These are phyloP conservation scores for Suillus decipiens DNA, from an alignment of 768 basidiomycete genomes.

Conservation along the genomic window DNA sequence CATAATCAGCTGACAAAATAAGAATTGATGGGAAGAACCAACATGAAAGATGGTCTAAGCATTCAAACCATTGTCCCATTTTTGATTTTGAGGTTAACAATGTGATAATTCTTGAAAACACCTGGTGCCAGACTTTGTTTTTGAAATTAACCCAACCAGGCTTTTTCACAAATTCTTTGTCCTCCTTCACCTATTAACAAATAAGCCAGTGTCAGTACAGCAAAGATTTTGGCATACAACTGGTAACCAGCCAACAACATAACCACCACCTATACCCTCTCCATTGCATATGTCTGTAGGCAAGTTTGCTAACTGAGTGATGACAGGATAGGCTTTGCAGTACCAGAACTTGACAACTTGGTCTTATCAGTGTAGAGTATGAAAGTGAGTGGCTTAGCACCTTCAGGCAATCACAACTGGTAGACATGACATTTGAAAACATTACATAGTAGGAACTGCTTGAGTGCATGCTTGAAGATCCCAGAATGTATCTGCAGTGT, in stretches of 20 bases:
- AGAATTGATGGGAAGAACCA: not conserved
- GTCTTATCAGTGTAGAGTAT: no score
- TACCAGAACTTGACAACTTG: no score
- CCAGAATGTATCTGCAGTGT: no score
- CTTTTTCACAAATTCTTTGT: not conserved
- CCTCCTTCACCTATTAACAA: not conserved
- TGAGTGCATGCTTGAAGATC: no score
- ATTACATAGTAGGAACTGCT: no score
- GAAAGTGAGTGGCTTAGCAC: no score
- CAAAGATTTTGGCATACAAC: slow-evolving; percentile 27
- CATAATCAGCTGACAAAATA: not conserved
- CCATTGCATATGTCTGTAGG: slow-evolving; percentile 36
- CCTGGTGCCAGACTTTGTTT: not conserved
- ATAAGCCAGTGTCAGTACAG: not conserved
- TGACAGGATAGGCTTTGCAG: slow-evolving; percentile 40
- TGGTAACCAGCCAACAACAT: slow-evolving; percentile 41
- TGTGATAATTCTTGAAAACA: not conserved
- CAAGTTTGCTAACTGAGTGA: slow-evolving; percentile 36
- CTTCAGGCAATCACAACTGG: no score
- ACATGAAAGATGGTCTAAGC: not conserved
- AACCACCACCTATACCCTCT: slow-evolving; percentile 34
- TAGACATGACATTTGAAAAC: no score
- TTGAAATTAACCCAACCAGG: not conserved
- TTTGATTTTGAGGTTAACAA: not conserved
- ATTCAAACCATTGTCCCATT: not conserved